Evolutionary conservation across 371 early-diverging fungal genomes (phyloP).

Genomic region (Syncephalastrum sp.): DNA sequence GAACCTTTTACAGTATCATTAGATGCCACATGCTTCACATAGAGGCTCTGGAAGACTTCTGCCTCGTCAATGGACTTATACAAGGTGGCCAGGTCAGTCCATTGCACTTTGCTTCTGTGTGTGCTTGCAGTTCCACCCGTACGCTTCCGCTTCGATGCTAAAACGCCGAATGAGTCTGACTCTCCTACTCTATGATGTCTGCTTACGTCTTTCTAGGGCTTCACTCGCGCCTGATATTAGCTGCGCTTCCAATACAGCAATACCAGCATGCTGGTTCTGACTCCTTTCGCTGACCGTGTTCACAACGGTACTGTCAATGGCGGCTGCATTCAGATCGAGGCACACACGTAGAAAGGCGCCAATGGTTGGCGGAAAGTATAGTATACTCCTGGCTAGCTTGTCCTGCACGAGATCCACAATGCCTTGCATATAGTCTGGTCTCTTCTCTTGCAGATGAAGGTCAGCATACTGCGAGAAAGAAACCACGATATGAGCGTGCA

Average conservation of each 20-base stretch:
- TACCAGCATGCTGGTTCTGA: slow-evolving; percentile 58
- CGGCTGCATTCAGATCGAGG: slow-evolving; percentile 40
- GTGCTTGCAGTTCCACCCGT: slow-evolving; percentile 3
- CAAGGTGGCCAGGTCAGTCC: slow-evolving; percentile 61
- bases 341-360: slow-evolving; percentile 56
- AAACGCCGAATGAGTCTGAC: background rate
- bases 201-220: slow-evolving; percentile 12
- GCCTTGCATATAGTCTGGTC: slow-evolving; percentile 23
- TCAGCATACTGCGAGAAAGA: slow-evolving; percentile 34
- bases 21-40: slow-evolving; percentile 50
- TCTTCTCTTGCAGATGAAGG: slow-evolving; percentile 5
- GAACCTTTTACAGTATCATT: slow-evolving; percentile 41
- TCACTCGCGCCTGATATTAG: slow-evolving; percentile 12
- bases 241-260: slow-evolving; percentile 52
- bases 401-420: slow-evolving; percentile 27
- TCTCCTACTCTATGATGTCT: background rate
- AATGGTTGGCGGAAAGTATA: slow-evolving; percentile 50
- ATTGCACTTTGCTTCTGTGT: slow-evolving; percentile 23
- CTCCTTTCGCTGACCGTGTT: slow-evolving; percentile 43
- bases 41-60: slow-evolving; percentile 62
- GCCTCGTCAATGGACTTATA: slow-evolving; percentile 63
- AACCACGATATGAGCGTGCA: slow-evolving; percentile 52
- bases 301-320: slow-evolving; percentile 34
- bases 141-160: slow-evolving; percentile 12
- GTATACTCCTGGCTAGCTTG: slow-evolving; percentile 29